Evolutionary conservation across 371 early-diverging fungal species (phyloP), one percentile per base, ranked within the genome.

Genomic region (Entomophthora muscae): DNA sequence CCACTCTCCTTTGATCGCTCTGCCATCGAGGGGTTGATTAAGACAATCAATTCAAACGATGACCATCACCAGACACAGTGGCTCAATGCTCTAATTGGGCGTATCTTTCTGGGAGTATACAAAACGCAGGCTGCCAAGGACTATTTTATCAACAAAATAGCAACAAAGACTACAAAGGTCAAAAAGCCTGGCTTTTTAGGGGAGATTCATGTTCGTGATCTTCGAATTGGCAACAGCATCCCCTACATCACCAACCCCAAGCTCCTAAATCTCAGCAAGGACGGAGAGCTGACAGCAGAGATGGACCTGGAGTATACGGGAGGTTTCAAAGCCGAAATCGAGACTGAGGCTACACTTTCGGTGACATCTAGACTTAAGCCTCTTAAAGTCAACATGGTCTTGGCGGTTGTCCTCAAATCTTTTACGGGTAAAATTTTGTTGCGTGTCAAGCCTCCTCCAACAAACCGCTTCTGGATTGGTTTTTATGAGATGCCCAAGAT

Each of bases 401-500:
- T 95, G 30, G 82, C 86, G 0, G 83, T 91, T 52, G 78, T 80
- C 42, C 21, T 77, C 84, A 83, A 78, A 64, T 72, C 72, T n/a
- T 76, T 90, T 54, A 67, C 80, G 0, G 95, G 93, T 0, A 85
- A 83, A 65, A 70, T 90, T 63, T 72, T 86, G 13, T 66, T 93
- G 61, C 79, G 83, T 54, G 81, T 92, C 68, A 90, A 90, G 66
- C 83, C 88, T 1, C 87, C 88, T 21, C 92, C 93, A 1, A 81
- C 88, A 5, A 91, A 92, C 66, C 79, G 95, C 2, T 73, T 91
- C 60, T 94, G 95, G 95, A 71, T 89, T 63, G 95, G 89, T 0
- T 88, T 94, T 61, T 82, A 88, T 66, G 86, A 84, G 27, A 75
- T 83, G 65, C 94, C 94, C 0, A 75, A 79, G 30, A 78, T 94